Evolutionary conservation across 2,329 filamentous ascomycete genomes (phyloP), one percentile per base, ranked within the genome.

Genomic region (Aspergillus latus): DNA sequence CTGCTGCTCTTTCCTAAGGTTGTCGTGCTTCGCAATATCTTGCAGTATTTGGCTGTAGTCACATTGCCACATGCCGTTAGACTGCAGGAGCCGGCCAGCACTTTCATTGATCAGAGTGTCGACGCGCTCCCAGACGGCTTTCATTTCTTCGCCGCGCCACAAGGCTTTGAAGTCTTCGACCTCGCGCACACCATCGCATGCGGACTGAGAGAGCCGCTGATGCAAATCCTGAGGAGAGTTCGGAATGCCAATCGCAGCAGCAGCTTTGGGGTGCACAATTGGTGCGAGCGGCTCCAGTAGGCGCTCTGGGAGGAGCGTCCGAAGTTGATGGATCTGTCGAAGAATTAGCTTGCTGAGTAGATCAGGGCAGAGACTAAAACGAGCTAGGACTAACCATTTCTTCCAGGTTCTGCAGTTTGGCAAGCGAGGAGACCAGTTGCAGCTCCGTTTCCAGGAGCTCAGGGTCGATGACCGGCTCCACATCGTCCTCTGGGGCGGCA

Each of bases 91-190:
- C 5, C 67, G 67, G 5, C 76, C 76, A 15, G 66, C 68, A 2
- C 70, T 71, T 49, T 76, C 71, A 37, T 63, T 66, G 52, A 76
- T 64, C 34, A 71, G 69, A 21, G 67, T 66, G 26, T 73, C 69
- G 6, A 76, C 64, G 32, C 65, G 66, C 2, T 70, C 65, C 72
- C 74, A 76, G 7, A 78, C 67, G 2, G 66, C 59, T 32, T 71
- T 68, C 62, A 77, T 68, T 39, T 77, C 74, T 2, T 72, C 68
- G 40, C 69, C 69, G 7, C 69, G 70, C 75, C 76, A 79, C 56
- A 72, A 58, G 6, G 64, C 56, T 52, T 75, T 73, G 52, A 79
- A 77, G 5, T 62, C 62, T 39, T 70, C 61, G 13, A 79, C 63
- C 54, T 75, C 72, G 5, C 68, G 64, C 39, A 73, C 65, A 13